A percentile compares a stretch with the other conserved stretches of the same genome.
phyloP scores from a whole-genome alignment of 2,329 filamentous ascomycete species.

The Sclerotinia borealis region DNA sequence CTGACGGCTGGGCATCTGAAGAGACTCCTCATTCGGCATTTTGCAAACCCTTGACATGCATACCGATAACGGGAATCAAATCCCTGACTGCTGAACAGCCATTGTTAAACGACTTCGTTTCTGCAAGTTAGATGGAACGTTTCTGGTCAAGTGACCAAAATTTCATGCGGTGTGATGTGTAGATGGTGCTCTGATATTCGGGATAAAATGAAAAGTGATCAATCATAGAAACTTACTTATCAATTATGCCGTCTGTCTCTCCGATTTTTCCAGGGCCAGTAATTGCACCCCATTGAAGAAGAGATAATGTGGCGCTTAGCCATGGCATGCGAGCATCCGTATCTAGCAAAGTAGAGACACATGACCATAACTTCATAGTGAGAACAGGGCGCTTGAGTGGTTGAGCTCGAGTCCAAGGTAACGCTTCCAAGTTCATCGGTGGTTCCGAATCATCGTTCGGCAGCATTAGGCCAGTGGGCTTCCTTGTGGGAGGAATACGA shows the following conservation, averaged over 20 bases:
- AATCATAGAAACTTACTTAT: slow-evolving; percentile 60
- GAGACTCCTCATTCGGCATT: slow-evolving; percentile 14
- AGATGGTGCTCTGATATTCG: slow-evolving; percentile 7
- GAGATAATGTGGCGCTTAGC: slow-evolving; percentile 68
- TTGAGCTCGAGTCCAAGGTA: slow-evolving; percentile 14
- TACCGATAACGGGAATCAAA: slow-evolving; percentile 21
- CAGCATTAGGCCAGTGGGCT: slow-evolving; percentile 21
- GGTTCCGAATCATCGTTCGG: slow-evolving; percentile 25
- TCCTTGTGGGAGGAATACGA: slow-evolving; percentile 36
- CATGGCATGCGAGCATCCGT: slow-evolving; percentile 82
- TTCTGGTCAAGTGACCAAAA: slow-evolving; percentile 45
- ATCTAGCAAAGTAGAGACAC: slow-evolving; percentile 65
- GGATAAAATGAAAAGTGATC: slow-evolving; percentile 13
- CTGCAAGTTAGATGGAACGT: slow-evolving; percentile 29
- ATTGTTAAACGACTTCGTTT: slow-evolving; percentile 21
- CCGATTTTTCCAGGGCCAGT: slow-evolving; percentile 71
- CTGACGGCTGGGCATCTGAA: slow-evolving; percentile 10
- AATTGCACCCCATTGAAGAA: slow-evolving; percentile 69
- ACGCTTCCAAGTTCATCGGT: slow-evolving; percentile 15
- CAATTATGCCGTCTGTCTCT: slow-evolving; percentile 68
- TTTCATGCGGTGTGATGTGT: slow-evolving; percentile 14
- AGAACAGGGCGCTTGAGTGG: slow-evolving; percentile 44
- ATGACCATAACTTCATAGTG: slow-evolving; percentile 71
- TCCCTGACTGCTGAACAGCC: slow-evolving; percentile 14
- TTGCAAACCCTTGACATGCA: slow-evolving; percentile 28